Percentiles rank a stretch among this genome's conserved stretches.
Evolutionary conservation across 2,329 filamentous ascomycete genomes (phyloP).

Genomic region (Setomelanomma holmii): DNA sequence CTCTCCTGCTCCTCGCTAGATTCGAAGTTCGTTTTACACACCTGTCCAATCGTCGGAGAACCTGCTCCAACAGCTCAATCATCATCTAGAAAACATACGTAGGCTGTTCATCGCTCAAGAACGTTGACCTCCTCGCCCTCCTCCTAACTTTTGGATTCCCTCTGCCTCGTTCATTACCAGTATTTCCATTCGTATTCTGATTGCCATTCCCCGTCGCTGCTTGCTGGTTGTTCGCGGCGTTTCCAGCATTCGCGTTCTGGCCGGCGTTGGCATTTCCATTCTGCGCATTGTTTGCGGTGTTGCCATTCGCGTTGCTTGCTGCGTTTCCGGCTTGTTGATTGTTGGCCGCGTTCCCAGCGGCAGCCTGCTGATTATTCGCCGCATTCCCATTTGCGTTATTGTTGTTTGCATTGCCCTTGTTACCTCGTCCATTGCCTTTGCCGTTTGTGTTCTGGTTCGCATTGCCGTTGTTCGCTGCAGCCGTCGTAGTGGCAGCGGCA

Average conservation of each 20-base stretch:
- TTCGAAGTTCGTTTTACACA: too few relatives aligned
- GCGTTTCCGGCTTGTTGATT: not conserved
- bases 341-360: constrained; percentile 1
- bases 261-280: not conserved
- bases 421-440: constrained; percentile 12
- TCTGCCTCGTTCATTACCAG: not conserved
- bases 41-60: too few relatives aligned
- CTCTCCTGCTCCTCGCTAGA: too few relatives aligned
- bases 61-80: not conserved
- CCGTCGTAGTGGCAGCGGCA: constrained; percentile 12
- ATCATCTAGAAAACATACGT: not conserved
- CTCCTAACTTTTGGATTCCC: not conserved
- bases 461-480: constrained; percentile 17
- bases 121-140: not conserved
- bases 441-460: constrained; percentile 10
- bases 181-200: not conserved
- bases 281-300: not conserved
- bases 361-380: not conserved
- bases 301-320: constrained; percentile 4
- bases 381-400: constrained; percentile 11
- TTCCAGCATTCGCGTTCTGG: not conserved
- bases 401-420: not conserved
- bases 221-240: not conserved
- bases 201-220: not conserved
- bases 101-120: not conserved